phyloP scores from a whole-genome alignment of 495 filamentous ascomycete species.

The Friedmanniomyces simplex region DNA sequence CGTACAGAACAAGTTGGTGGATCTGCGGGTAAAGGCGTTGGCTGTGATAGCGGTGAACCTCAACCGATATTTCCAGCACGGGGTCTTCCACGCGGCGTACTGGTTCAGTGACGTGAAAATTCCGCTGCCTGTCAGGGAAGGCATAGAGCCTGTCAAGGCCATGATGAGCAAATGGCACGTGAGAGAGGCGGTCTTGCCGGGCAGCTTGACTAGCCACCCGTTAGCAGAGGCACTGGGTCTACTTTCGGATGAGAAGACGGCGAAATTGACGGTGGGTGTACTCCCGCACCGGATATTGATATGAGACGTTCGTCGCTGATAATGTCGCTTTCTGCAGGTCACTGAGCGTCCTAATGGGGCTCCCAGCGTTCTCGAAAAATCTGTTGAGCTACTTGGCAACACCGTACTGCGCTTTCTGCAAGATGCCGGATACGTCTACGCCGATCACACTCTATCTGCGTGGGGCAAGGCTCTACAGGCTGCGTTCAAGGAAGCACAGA shows the following conservation, averaged over 20 bases:
- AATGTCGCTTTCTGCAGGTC: slow-evolving; percentile 23
- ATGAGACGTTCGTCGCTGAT: too few species aligned
- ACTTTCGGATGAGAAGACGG: slow-evolving; percentile 39
- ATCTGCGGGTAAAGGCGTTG: slow-evolving; percentile 62
- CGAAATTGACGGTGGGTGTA: too few species aligned
- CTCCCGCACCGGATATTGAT: too few species aligned
- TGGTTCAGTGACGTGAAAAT: slow-evolving; percentile 72
- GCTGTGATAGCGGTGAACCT: slow-evolving; percentile 65
- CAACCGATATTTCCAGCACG: slow-evolving; percentile 68
- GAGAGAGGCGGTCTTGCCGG: slow-evolving; percentile 38
- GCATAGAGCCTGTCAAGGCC: slow-evolving; percentile 45
- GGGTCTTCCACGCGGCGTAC: slow-evolving; percentile 60
- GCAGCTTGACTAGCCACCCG: background rate
- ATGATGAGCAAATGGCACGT: slow-evolving; percentile 67
- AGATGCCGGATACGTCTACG: slow-evolving; percentile 72
- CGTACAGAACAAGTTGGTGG: slow-evolving; percentile 57
- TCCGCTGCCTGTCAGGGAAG: slow-evolving; percentile 49
- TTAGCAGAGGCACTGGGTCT: background rate
- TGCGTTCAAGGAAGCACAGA: slow-evolving; percentile 43
- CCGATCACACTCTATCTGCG: slow-evolving; percentile 65
- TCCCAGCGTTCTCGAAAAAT: background rate
- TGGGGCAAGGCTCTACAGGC: slow-evolving; percentile 74
- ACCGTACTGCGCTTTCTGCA: slow-evolving; percentile 81
- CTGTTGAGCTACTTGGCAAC: slow-evolving; percentile 63
- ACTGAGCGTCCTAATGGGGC: slow-evolving; percentile 26